Conservation (phyloP, 352 stramenopile species). For the Pythium insidiosum region DNA sequence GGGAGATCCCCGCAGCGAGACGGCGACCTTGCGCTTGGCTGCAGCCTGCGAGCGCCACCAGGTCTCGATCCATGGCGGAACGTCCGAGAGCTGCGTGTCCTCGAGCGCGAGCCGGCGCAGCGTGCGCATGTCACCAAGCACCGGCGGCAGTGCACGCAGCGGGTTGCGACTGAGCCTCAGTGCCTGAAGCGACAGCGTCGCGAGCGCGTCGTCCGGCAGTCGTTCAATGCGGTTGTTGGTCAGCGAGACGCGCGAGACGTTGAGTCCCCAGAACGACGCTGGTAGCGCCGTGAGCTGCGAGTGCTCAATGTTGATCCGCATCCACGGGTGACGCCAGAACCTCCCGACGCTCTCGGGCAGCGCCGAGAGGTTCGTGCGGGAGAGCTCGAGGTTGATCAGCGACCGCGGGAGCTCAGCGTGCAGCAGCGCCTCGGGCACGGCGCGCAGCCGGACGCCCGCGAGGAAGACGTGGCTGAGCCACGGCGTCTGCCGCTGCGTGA, state of each 20-base stretch:
- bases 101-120: not conserved
- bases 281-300: slow-evolving; percentile 4
- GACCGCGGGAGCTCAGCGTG: not conserved
- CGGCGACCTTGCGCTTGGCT: no score
- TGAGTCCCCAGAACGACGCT: not conserved
- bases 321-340: slow-evolving; percentile 2
- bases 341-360: slow-evolving; percentile 5
- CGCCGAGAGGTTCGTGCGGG: slow-evolving; percentile 9
- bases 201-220: not conserved
- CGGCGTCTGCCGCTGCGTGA: not conserved
- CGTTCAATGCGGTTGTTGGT: not conserved
- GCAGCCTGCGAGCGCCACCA: no score
- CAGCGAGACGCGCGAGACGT: slow-evolving; percentile 2
- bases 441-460: not conserved
- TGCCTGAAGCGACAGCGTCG: not conserved
- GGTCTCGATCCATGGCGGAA: not conserved
- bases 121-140: not conserved
- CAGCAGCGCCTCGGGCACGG: not conserved
- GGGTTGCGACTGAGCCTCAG: slow-evolving; percentile 5
- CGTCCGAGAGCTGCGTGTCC: not conserved
- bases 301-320: slow-evolving; percentile 4
- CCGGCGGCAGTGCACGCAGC: not conserved
- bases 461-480: not conserved
- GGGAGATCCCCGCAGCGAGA: no score
- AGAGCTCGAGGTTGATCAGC: slow-evolving; percentile 5